phyloP scores from a whole-genome alignment of 2,329 filamentous ascomycete genomes.

The Trichoderma atroviride region DNA sequence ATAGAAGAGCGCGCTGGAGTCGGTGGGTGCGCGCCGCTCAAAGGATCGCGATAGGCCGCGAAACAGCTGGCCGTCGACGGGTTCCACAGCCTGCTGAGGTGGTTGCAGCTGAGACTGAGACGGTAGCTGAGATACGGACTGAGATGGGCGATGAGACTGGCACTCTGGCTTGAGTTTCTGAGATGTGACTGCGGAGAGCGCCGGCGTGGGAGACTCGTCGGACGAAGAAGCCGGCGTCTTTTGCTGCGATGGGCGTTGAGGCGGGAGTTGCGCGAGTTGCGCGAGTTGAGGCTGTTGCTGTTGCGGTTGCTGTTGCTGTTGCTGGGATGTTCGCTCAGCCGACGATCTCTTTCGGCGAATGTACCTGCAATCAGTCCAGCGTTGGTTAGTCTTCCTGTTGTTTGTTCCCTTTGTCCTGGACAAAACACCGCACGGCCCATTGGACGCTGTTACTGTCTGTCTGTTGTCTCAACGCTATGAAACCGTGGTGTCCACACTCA shows the following conservation, averaged over 20 bases:
- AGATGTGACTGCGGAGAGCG: not conserved
- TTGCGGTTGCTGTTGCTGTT: not conserved
- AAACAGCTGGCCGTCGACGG: not conserved
- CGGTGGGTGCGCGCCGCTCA: not conserved
- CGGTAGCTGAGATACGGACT: not conserved
- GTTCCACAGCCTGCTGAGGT: not conserved
- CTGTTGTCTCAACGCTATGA: no score
- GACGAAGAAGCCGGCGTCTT: not conserved
- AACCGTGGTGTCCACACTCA: not conserved
- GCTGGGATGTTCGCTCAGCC: not conserved
- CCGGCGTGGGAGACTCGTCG: not conserved
- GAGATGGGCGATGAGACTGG: not conserved
- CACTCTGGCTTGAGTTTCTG: not conserved
- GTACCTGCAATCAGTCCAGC: not conserved
- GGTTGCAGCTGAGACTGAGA: no score
- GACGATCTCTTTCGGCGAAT: slow-evolving; percentile 3
- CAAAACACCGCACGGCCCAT: not conserved
- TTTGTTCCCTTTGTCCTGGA: not conserved
- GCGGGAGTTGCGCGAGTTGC: not conserved
- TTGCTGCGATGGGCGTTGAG: not conserved
- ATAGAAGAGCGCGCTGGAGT: slow-evolving; percentile 6
- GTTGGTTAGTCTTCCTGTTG: not conserved
- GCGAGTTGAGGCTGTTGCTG: not conserved
- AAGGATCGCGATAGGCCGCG: slow-evolving; percentile 7
- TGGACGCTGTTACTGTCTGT: not conserved